Base-by-base conservation (phyloP, 202 grass and related monocot species). In the Elaeis oleifera region DNA sequence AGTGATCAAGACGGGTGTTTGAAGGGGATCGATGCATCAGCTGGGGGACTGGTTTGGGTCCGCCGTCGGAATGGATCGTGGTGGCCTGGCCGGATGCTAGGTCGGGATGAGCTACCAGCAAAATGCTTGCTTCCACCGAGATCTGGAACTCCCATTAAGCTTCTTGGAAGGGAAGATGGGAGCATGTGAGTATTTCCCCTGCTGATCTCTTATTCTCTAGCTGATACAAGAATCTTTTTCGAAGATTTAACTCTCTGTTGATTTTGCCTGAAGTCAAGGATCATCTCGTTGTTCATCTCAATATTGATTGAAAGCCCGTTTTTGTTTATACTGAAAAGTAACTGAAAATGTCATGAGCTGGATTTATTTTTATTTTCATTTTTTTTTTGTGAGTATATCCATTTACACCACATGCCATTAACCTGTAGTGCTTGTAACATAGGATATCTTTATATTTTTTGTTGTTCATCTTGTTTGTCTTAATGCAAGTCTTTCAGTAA, bases 41-140 rank as follows among this genome's bases (percentile, higher is more conserved):
- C 84, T 4, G 85, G 90, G 16, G 86, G 80, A 13, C 82, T 95
- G 29, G 90, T 95, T 25, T 95, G 90, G 90, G 90, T 95, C 63
- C 85, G 92, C 73, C 92, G 92, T 54, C 87, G 87, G 59, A 97
- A 97, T 49, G 92, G 92, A 75, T 91, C 92, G 66, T 97, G 92
- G 92, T 97, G 92, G 92, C 92, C 92, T 14, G 92, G 92, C 6
- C 87, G 79, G 76, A 83, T 97, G 71, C 81, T 97, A 36, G 63
- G 68, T 9, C 71, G 71, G 44, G 81, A 84, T 31, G 87, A 97
- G 55, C 71, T 97, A 5, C 88, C 87, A 19, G 76, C 59, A 19
- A 89, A 97, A 79, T 73, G 55, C 64, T 71, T 79, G 54, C 62
- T 81, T 26, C 77, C 92, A 7, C 74, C 81, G 53, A 85, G 84